Base-by-base conservation (phyloP, 2,329 filamentous ascomycete genomes). In the Xenosphaeropsis pyriputrescens region DNA sequence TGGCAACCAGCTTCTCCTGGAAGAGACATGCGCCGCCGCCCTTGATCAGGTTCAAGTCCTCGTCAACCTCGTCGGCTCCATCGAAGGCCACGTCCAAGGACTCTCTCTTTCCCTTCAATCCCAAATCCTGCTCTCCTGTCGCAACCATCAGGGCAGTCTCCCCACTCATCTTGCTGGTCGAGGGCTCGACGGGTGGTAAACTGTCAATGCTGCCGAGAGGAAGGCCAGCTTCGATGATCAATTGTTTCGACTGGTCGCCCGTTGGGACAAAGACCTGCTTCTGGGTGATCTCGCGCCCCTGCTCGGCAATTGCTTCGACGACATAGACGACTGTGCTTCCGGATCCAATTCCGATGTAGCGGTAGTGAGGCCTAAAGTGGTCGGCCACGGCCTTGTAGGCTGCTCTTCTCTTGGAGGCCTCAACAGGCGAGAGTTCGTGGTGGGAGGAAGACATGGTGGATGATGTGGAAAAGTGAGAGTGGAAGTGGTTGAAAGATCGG, bases 1-100 rank as follows among this genome's bases (percentile, higher is more conserved):
- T 75, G 5, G 88, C 88, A 4, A 98, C 88, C 29, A 98, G 68
- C 66, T 98, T 98, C 64, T 98, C 91, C 60, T 96, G 91, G 64
- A 94, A 93, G 40, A 96, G 63, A 60, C 91, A 98, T n/a, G 86
- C 91, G 41, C 91, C 91, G 36, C 91, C 91, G 39, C 91, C 91
- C 65, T 96, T 96, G 65, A 98, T 96, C 55, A 89, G 85, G 61
- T 96, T 98, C 42, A 98, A 63, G 37, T 93, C 83, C 34, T 85
- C 78, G 56, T 98, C 91, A 22, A 98, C 86, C 64, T 98, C 91
- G 57, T 98, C 91, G 4, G 91, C 91, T 38, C 91, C 91, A 54
- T 98, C 91, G 56, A 98, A 98, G 36, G 83, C 84, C 14, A 96
- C 81, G 52, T 96, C 89, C 18, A 98, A 70, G 54, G 77, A 60